phyloP scores from a whole-genome alignment of 768 basidiomycete species.

The Russula dissimulans region DNA sequence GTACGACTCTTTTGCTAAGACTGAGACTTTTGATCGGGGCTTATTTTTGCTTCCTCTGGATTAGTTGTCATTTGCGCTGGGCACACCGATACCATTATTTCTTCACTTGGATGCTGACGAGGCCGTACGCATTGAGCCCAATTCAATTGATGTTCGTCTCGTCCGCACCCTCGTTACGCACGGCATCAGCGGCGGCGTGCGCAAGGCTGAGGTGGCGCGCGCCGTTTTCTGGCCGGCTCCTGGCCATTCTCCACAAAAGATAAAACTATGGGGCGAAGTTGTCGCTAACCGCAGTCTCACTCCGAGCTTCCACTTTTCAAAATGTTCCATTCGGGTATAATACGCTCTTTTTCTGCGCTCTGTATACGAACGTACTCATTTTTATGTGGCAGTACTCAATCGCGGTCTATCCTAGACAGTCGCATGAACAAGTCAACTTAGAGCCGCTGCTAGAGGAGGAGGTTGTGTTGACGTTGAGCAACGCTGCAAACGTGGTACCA shows the following conservation, averaged over 20 bases:
- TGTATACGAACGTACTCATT: not conserved
- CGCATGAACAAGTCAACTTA: not conserved
- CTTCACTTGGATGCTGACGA: not conserved
- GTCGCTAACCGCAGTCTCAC: not conserved
- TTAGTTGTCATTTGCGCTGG: slow-evolving; percentile 12
- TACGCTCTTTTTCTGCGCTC: not conserved
- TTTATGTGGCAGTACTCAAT: slow-evolving; percentile 4
- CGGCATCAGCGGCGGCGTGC: not conserved
- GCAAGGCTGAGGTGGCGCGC: not conserved
- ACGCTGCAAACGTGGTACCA: slow-evolving; percentile 14
- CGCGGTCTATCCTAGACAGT: not conserved
- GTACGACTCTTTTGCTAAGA: not conserved
- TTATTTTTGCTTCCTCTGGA: not conserved
- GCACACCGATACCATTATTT: slow-evolving; percentile 14
- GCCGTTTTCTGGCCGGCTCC: slow-evolving; percentile 13
- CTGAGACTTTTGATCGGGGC: not conserved
- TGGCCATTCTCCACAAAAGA: not conserved
- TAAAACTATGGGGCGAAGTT: slow-evolving; percentile 11
- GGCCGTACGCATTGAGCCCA: not conserved
- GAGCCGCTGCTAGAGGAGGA: slow-evolving; percentile 18
- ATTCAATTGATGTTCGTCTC: slow-evolving; percentile 9
- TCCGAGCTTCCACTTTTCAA: slow-evolving; percentile 10
- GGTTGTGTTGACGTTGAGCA: slow-evolving; percentile 18
- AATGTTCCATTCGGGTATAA: slow-evolving; percentile 6
- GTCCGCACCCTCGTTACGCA: slow-evolving; percentile 7